Evolutionary conservation across 2,329 filamentous ascomycete genomes (phyloP), one percentile per base, ranked within the genome.

Genomic region (Penicillium sp.): DNA sequence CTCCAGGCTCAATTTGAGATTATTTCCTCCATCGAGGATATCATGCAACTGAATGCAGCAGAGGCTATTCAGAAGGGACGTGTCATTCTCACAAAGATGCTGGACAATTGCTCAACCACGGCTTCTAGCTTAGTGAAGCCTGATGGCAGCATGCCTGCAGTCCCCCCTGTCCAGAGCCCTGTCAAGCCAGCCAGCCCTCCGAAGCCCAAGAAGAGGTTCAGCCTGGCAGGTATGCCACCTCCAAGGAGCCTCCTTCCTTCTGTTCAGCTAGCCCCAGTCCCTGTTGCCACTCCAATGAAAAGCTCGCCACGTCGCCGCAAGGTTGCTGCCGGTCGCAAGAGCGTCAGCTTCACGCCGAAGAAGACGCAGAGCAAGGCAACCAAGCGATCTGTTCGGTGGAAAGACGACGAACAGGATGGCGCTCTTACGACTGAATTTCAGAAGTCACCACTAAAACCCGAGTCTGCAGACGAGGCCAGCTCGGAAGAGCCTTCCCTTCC

Each of bases 1-100:
- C 78, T 97, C 8, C 84, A 86, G 37, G 87, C 91, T 9, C 91
- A 97, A 57, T 94, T 98, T 54, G 90, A 96, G 57, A 91, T 90
- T 2, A 79, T 97, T 45, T 75, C 87, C 4, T 87, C 89, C 1
- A 78, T 98, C 38, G 81, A 84, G 39, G 86, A 87, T 51, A 87
- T 93, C 16, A 79, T 91, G 53, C 74, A 79, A 23, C 88, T 97
- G 82, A 84, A 78, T 42, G 87, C 94, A 61, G 80, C 84, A 21
- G 84, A 94, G 47, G 93, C 91, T 1, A 78, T 96, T 2, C 74
- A 83, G 11, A 83, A 86, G 40, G 93, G 90, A 17, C 88, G 84
- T 61, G 75, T 74, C 15, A 82, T 90, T 32, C 81, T 98, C 35
- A 77, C 80, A 43, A 84, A 86, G 43, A 78, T 98, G 41, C 75